phyloP scores from a whole-genome alignment of 1,139 yeast genomes.

The Magnusiomyces tetraspermus region DNA sequence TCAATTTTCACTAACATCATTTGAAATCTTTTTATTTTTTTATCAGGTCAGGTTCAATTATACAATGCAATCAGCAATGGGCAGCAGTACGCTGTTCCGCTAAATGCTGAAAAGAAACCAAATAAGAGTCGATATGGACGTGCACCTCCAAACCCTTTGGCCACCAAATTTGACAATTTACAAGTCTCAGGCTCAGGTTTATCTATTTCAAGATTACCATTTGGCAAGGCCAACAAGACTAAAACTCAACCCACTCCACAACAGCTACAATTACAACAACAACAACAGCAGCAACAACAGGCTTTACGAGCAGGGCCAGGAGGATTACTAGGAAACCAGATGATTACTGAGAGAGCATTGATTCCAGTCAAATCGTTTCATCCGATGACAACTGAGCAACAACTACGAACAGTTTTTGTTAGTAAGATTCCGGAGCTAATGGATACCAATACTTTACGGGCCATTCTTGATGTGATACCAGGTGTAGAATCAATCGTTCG shows the following conservation, averaged over 20 bases:
- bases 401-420: constrained; percentile 27
- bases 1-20: too few relatives aligned
- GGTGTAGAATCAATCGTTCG: constrained; percentile 22
- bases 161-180: background rate
- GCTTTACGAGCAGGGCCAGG: background rate
- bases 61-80: background rate
- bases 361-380: constrained; percentile 10
- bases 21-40: background rate
- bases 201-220: background rate
- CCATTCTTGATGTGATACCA: constrained; percentile 21
- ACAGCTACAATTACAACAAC: too few relatives aligned
- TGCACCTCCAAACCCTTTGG: constrained; percentile 1
- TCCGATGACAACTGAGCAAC: constrained; percentile 25
- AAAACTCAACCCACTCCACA: background rate
- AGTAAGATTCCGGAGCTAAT: constrained; percentile 26
- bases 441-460: constrained; percentile 25
- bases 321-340: background rate
- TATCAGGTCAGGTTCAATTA: constrained; percentile 1
- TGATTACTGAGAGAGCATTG: background rate
- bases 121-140: background rate
- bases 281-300: constrained; percentile 1
- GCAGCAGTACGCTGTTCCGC: background rate
- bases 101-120: background rate
- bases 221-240: background rate
- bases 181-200: background rate